Evolutionary conservation across 2,329 filamentous ascomycete genomes (phyloP), one percentile per base, ranked within the genome.

Genomic region (Mycosphaerelloides madeirae): DNA sequence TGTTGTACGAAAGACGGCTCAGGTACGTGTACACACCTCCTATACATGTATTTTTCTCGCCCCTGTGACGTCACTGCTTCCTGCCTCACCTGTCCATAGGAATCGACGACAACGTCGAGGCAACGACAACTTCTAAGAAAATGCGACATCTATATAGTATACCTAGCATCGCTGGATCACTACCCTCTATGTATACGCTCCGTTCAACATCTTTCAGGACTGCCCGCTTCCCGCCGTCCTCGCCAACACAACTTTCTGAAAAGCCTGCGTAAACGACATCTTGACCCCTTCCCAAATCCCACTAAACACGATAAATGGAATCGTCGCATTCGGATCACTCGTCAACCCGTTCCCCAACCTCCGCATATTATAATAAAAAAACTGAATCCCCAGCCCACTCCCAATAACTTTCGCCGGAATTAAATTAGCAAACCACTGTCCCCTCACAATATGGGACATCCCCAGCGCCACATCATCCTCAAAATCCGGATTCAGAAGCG

Each of bases 341-440:
- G 44, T 48, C 40, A 65, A 33, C 1, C 61, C 62, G 25, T 43
- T 53, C 0, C 60, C 61, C 5, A 66, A 41, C 29, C 64, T 48
- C 28, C 54, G 32, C 64, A 65, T 66, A 38, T 65, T 64, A 41
- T 60, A 61, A 41, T 63, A 64, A 33, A 63, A 66, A 49, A 65
- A 62, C 34, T 63, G 53, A 41, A 65, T 62, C 7, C 54, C 53
- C 25, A 66, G 33, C 7, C 62, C 55, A 20, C 49, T 49, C 9
- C 64, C 64, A 12, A 66, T 52, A 8, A 66, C 50, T 45, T 64
- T 63, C 0, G 56, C 49, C 1, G 63, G 64, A 6, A 65, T 55
- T 40, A 59, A 46, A 4, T 56, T 58, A 1, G 54, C 53, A 14
- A 65, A 54, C 65, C 64, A 67, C 42, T 58, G 55, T 0, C 62